Evolutionary conservation across 2,329 filamentous ascomycete genomes (phyloP).

Genomic region (Sporothrix sp.): DNA sequence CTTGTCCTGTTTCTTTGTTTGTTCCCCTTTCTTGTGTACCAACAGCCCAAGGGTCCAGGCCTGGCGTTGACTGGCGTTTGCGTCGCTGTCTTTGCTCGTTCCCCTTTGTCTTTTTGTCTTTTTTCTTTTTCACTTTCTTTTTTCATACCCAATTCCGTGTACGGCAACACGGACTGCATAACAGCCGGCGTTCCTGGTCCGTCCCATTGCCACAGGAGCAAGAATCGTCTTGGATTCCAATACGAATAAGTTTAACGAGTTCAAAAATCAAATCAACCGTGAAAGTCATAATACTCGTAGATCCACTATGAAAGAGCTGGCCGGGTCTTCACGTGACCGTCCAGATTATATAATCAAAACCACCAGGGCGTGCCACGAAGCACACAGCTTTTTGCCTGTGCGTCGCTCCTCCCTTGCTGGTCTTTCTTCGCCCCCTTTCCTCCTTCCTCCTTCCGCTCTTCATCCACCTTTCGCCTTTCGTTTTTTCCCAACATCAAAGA

Average conservation of each 20-base stretch:
- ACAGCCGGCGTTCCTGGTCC: slow-evolving; percentile 1
- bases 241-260: too few species aligned
- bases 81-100: background rate
- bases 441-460: slow-evolving; percentile 1
- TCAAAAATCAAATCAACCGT: background rate
- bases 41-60: background rate
- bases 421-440: background rate
- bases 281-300: too few species aligned
- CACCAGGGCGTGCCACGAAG: background rate
- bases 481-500: slow-evolving; percentile 5
- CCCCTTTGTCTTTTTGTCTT: background rate
- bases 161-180: slow-evolving; percentile 2
- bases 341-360: background rate
- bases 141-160: slow-evolving; percentile 6
- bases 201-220: background rate
- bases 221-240: background rate
- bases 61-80: slow-evolving; percentile 5
- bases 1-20: background rate
- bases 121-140: background rate
- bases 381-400: slow-evolving; percentile 6
- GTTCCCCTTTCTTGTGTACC: background rate
- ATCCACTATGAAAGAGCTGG: too few species aligned
- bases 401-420: background rate
- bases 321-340: background rate
- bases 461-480: background rate